A percentile compares a stretch with the other conserved stretches of the same genome.
phyloP scores from a whole-genome alignment of 805 yeast species.

The Saccharomycopsis sp. region DNA sequence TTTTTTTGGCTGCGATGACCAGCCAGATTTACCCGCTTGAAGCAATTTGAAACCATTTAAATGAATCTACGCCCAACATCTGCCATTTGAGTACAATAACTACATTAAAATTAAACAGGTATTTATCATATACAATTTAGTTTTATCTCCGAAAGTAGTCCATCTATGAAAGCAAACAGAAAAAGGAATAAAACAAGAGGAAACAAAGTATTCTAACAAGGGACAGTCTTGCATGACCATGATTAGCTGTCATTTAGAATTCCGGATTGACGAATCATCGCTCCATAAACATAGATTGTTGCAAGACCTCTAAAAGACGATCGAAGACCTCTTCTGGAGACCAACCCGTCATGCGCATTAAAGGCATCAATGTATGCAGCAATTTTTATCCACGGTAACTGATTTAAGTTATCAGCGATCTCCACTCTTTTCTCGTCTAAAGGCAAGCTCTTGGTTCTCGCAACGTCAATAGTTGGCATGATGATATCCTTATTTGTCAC shows the following conservation, averaged over 20 bases:
- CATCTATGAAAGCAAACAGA: too few relatives aligned
- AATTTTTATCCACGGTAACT: constrained; percentile 67
- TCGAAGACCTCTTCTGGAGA: constrained; percentile 63
- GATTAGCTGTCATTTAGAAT: not conserved
- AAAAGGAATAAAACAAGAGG: too few relatives aligned
- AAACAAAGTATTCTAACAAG: too few relatives aligned
- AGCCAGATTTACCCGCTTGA: too few relatives aligned
- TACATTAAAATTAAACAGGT: too few relatives aligned
- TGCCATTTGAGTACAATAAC: too few relatives aligned
- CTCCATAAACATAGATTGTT: constrained; percentile 39
- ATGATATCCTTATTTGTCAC: not conserved
- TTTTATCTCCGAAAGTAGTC: too few relatives aligned
- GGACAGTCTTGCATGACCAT: too few relatives aligned
- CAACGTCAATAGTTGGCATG: constrained; percentile 23
- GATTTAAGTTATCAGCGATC: constrained; percentile 51
- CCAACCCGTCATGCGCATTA: constrained; percentile 84
- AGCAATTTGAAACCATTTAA: too few relatives aligned
- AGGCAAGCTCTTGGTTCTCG: constrained; percentile 25
- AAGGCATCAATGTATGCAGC: constrained; percentile 64
- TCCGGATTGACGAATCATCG: not conserved
- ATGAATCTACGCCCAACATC: too few relatives aligned
- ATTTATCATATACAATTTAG: too few relatives aligned
- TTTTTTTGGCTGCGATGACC: not conserved
- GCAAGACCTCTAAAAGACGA: constrained; percentile 47
- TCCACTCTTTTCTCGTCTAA: constrained; percentile 32